phyloP scores from a whole-genome alignment of 2,329 filamentous ascomycete genomes.

The Penicillium sp. region DNA sequence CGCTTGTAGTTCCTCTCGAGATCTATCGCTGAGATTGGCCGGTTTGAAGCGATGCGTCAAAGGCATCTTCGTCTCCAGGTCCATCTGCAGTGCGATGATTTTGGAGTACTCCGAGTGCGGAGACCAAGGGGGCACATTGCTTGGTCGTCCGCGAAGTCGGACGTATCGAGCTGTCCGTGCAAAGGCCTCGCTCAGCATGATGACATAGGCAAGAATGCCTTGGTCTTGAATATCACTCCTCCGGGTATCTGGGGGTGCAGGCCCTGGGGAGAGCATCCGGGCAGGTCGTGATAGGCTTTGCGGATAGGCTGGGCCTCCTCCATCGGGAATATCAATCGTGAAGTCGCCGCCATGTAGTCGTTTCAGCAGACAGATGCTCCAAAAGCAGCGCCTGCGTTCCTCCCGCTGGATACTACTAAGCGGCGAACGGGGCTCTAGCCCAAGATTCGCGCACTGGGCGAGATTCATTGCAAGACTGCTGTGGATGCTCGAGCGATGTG shows the following conservation, averaged over 20 bases:
- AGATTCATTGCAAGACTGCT: constrained; percentile 52
- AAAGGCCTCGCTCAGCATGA: constrained; percentile 54
- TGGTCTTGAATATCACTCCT: constrained; percentile 39
- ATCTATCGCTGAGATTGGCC: constrained; percentile 51
- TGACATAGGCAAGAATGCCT: constrained; percentile 53
- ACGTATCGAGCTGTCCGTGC: constrained; percentile 54
- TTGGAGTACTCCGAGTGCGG: constrained; percentile 57
- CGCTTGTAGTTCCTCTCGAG: constrained; percentile 47
- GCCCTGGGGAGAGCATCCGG: constrained; percentile 28
- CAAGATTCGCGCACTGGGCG: constrained; percentile 50
- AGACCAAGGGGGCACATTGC: constrained; percentile 53
- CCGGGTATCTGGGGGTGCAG: constrained; percentile 25
- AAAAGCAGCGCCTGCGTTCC: constrained; percentile 46
- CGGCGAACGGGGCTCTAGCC: constrained; percentile 37
- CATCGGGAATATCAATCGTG: constrained; percentile 44
- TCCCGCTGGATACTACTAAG: constrained; percentile 31
- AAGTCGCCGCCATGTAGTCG: constrained; percentile 51
- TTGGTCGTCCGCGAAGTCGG: constrained; percentile 49
- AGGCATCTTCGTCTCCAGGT: constrained; percentile 57
- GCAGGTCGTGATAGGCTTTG: constrained; percentile 40
- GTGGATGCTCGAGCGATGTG: constrained; percentile 49
- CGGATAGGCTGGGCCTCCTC: constrained; percentile 44
- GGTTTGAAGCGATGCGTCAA: constrained; percentile 56
- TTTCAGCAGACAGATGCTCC: constrained; percentile 50
- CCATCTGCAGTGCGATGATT: constrained; percentile 56